Conservation (phyloP, 108 stramenopile genomes). For the Cyclotella cryptica region DNA sequence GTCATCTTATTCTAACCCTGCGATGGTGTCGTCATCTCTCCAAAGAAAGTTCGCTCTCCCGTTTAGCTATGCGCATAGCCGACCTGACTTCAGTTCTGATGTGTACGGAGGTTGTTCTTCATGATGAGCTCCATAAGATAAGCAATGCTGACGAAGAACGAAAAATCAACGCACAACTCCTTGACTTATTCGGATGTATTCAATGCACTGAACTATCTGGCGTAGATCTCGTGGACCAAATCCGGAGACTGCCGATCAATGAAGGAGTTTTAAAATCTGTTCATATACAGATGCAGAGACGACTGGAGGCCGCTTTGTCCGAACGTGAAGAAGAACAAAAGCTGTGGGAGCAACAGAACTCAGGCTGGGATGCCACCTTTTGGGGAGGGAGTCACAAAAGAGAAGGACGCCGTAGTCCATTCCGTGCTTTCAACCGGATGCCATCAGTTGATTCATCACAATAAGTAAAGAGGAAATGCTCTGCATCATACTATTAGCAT, state of each 20-base stretch:
- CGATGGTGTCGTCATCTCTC: slow-evolving; percentile 67
- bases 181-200: slow-evolving; percentile 62
- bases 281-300: slow-evolving; percentile 20
- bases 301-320: slow-evolving; percentile 29
- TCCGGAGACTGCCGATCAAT: slow-evolving; percentile 9
- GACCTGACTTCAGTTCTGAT: slow-evolving; percentile 62
- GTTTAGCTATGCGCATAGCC: slow-evolving; percentile 48
- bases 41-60: neutral
- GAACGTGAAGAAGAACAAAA: slow-evolving; percentile 42
- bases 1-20: slow-evolving; percentile 66
- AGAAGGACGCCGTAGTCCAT: slow-evolving; percentile 46
- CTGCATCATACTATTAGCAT: too few relatives aligned
- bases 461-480: too few relatives aligned
- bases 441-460: slow-evolving; percentile 16
- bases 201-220: neutral
- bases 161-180: slow-evolving; percentile 63
- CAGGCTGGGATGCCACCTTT: slow-evolving; percentile 34
- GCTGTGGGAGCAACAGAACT: slow-evolving; percentile 44
- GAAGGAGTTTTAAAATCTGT: slow-evolving; percentile 20
- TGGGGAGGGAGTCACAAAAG: slow-evolving; percentile 43
- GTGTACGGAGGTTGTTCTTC: slow-evolving; percentile 60
- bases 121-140: slow-evolving; percentile 44
- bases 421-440: slow-evolving; percentile 32
- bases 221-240: neutral
- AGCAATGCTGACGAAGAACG: slow-evolving; percentile 23